Base-by-base conservation (phyloP, 441 rosid genomes). In the Brassica hybrid region DNA sequence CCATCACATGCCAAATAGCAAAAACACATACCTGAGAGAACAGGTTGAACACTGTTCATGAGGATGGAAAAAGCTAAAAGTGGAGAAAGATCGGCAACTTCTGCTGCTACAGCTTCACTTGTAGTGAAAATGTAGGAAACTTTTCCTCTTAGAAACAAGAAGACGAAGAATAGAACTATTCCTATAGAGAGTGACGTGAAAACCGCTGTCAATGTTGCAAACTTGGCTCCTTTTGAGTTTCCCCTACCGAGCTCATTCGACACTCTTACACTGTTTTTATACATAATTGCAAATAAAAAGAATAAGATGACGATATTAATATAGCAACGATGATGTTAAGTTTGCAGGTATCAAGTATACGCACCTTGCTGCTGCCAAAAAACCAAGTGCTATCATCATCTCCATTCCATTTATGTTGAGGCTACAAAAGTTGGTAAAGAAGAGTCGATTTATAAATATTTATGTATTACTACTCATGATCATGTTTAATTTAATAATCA, bases 361-460 rank as follows among this genome's bases (percentile, higher is more conserved):
- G 21, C 74, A 90, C 98, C 96, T 87, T 43, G 90, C 89, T 63
- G 96, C 94, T 61, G 89, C 93, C 67, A 87, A 78, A 88, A 94
- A 94, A 48, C 97, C 97, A 11, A 94, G 79, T 0, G 91, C 87
- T 65, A 94, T 74, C 95, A 90, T 91, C 92, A 90, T 85, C 62
- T 90, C 96, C 85, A 88, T 82, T 17, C 88, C 91, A 68, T 77
- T 90, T 76, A 94, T 86, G 81, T 87, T 90, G 76, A 94, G 76
- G 80, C 97, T 91, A 88, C 64, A 62, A 65, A 60, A 71, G 30
- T 12, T 50, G 57, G 14, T 0, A 58, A 11, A 58, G 2, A 21
- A 21, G 23, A 57, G 23, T 11, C 14, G 27, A 21, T 58, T 12
- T 21, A 57, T 68, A 56, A 74, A 19, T 3, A 45, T 45, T 45